Evolutionary conservation across 177 flowering plant species (phyloP).

Genomic region (Vitis hybrid): DNA sequence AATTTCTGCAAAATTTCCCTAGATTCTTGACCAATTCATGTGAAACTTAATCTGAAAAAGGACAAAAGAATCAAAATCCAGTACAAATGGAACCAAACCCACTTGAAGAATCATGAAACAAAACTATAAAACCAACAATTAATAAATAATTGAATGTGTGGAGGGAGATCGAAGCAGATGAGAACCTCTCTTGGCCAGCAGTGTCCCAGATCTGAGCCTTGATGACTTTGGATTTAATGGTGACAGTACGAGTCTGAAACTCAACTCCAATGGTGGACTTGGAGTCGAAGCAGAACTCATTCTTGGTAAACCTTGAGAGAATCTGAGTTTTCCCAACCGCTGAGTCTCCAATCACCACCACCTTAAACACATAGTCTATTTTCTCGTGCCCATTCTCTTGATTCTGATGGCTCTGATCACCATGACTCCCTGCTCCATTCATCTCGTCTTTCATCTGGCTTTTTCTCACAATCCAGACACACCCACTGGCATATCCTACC

Average conservation of each 20-base stretch:
- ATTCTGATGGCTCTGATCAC: not conserved
- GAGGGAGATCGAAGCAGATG: not conserved
- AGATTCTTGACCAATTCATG: too few species aligned
- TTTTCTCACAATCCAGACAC: slow-evolving; percentile 3
- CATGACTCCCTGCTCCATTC: slow-evolving; percentile 20
- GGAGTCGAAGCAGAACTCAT: slow-evolving; percentile 66
- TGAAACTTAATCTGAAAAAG: too few species aligned
- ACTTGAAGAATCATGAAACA: too few species aligned
- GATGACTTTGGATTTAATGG: slow-evolving; percentile 51
- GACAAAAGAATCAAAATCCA: too few species aligned
- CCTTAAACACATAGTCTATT: slow-evolving; percentile 66
- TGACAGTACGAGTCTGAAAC: slow-evolving; percentile 62
- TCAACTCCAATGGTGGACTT: slow-evolving; percentile 78
- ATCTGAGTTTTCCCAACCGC: slow-evolving; percentile 73
- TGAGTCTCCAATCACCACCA: slow-evolving; percentile 75
- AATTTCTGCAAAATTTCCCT: too few species aligned
- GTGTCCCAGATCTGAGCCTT: slow-evolving; percentile 90
- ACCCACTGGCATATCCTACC: not conserved
- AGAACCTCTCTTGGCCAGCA: slow-evolving; percentile 72
- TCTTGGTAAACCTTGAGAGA: slow-evolving; percentile 53
- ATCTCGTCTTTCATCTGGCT: slow-evolving; percentile 35
- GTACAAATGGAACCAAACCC: too few species aligned
- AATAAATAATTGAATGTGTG: not conserved
- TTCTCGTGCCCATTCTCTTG: slow-evolving; percentile 25
- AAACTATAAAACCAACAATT: not conserved